Evolutionary conservation across 768 basidiomycete species (phyloP).

Genomic region (Hygrocybe punicea): DNA sequence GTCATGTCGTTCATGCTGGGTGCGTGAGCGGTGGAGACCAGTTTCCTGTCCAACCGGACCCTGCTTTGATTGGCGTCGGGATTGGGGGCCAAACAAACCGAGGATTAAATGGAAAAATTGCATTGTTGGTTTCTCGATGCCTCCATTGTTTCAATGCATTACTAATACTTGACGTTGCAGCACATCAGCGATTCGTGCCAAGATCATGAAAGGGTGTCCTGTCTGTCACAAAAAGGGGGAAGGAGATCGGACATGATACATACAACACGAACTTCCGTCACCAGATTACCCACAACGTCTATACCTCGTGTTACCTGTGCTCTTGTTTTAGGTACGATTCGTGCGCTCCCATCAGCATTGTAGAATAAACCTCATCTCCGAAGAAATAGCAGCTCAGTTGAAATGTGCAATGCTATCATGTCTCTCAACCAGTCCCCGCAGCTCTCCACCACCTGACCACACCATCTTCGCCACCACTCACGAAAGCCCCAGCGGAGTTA

Average conservation of each 20-base stretch:
- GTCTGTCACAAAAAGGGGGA: constrained; percentile 65
- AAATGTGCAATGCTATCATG: neutral
- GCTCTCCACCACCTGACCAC: constrained; percentile 74
- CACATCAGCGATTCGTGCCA: constrained; percentile 66
- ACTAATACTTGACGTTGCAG: constrained; percentile 33
- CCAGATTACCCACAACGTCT: neutral
- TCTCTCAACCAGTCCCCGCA: constrained; percentile 46
- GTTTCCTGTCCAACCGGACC: constrained; percentile 60
- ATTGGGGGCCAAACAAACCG: constrained; percentile 33
- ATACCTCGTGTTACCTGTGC: neutral
- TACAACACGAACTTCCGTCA: neutral
- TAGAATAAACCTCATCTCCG: too few species aligned
- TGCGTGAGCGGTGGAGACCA: constrained; percentile 69
- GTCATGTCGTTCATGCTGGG: constrained; percentile 79
- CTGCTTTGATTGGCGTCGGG: constrained; percentile 45
- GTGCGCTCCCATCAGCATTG: too few species aligned
- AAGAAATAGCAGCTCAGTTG: neutral
- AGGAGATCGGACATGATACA: constrained; percentile 35
- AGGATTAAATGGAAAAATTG: constrained; percentile 67
- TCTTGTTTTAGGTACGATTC: neutral
- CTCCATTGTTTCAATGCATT: neutral
- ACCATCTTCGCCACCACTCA: constrained; percentile 75
- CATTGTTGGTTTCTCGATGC: constrained; percentile 57
- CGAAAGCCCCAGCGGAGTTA: constrained; percentile 62
- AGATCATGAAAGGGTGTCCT: constrained; percentile 68